phyloP scores from a whole-genome alignment of 1,139 yeast species.

The Scheffersomyces insectosa region DNA sequence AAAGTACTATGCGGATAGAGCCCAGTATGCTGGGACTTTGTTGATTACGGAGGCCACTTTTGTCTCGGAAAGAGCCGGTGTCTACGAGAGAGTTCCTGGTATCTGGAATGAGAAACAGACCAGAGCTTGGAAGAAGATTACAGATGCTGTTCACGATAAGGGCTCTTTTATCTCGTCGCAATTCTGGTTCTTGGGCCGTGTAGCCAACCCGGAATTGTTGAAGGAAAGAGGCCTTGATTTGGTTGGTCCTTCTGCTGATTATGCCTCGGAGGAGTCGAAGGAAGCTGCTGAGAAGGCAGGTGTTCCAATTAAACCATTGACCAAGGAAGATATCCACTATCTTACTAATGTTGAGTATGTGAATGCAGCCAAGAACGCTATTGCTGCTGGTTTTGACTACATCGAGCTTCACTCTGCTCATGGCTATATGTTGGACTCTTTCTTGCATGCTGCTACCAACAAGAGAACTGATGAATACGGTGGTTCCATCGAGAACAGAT shows the following conservation, averaged over 20 bases:
- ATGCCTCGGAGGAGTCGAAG: conserved; percentile 5
- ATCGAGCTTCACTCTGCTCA: conserved; percentile 19
- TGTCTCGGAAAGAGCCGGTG: conserved; percentile 31
- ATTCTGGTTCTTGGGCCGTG: conserved; percentile 15
- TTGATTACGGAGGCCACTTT: conserved; percentile 37
- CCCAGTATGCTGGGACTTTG: conserved; percentile 34
- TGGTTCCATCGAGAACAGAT: conserved; percentile 18
- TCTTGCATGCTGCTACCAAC: conserved; percentile 13
- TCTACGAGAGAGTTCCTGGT: conserved; percentile 10
- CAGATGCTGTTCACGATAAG: conserved; percentile 12
- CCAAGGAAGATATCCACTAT: conserved; percentile 12
- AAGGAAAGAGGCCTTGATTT: conserved; percentile 13
- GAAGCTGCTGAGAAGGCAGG: conserved; percentile 11
- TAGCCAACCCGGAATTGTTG: conserved; percentile 14
- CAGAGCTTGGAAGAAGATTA: conserved; percentile 11
- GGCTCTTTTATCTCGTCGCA: conserved; percentile 12
- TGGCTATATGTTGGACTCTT: conserved; percentile 17
- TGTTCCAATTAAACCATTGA: conserved; percentile 10
- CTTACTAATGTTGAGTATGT: conserved; percentile 9
- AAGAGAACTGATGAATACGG: conserved; percentile 19
- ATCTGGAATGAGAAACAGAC: conserved; percentile 20
- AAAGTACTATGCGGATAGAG: conserved; percentile 33
- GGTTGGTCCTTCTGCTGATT: conserved; percentile 23
- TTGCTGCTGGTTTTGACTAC: conserved; percentile 18
- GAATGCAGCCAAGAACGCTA: conserved; percentile 18